Conservation (phyloP, 306 rosid genomes). For the Cucurbita pepo region DNA sequence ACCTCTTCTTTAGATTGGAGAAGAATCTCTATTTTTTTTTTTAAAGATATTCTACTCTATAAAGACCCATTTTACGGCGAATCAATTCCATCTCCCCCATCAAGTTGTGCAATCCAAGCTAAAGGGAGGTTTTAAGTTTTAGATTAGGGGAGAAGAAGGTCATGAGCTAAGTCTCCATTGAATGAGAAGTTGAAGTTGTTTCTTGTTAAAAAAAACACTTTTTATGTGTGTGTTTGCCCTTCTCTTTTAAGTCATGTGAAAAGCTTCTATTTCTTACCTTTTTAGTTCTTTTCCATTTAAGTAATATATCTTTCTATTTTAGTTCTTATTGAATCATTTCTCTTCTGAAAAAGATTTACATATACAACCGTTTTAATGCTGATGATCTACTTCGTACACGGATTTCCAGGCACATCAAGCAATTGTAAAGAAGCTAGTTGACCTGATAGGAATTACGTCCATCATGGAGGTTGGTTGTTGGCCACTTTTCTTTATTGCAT, state of each 20-base stretch:
- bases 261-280: not conserved
- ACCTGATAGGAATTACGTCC: conserved; percentile 94
- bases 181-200: too few relatives aligned
- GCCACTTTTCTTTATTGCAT: conserved; percentile 11
- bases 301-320: not conserved
- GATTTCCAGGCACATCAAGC: conserved; percentile 63
- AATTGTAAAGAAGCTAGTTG: conserved; percentile 76
- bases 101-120: too few relatives aligned
- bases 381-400: not conserved
- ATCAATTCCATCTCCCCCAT: not conserved
- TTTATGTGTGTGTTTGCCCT: not conserved
- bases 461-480: conserved; percentile 84
- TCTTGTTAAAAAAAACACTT: too few relatives aligned
- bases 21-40: not conserved
- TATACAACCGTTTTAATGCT: not conserved
- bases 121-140: too few relatives aligned
- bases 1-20: not conserved
- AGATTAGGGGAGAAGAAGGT: too few relatives aligned
- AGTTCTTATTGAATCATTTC: not conserved
- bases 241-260: not conserved
- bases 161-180: too few relatives aligned
- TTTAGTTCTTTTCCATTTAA: not conserved
- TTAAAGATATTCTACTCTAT: not conserved
- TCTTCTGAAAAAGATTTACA: not conserved
- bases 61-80: not conserved